A percentile compares a stretch with the other conserved stretches of the same genome.
Evolutionary conservation across 1,284 basidiomycete genomes (phyloP).

Genomic region (Trametes versicolor): DNA sequence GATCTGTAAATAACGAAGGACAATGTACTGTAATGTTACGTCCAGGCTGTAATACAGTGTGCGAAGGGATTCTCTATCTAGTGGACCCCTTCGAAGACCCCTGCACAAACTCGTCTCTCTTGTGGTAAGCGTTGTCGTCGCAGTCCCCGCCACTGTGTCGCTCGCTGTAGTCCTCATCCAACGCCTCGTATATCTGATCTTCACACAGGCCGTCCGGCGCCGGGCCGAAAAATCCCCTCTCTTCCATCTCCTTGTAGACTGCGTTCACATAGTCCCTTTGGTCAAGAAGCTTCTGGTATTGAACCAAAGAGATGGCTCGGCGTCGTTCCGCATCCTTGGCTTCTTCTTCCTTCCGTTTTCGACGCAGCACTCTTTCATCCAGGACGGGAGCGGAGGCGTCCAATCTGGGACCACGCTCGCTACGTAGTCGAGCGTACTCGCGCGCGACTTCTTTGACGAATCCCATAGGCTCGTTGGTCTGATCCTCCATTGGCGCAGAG

Average conservation of each 20-base stretch:
- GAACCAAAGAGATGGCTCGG: neutral
- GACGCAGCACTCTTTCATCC: neutral
- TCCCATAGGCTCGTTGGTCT: constrained; percentile 6
- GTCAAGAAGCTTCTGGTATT: constrained; percentile 10
- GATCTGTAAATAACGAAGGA: no score
- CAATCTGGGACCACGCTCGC: constrained; percentile 1
- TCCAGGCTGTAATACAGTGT: no score
- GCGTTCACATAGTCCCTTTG: constrained; percentile 1
- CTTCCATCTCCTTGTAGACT: constrained; percentile 3
- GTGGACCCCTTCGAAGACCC: no score
- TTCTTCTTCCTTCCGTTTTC: neutral
- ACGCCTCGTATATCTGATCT: neutral
- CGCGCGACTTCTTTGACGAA: constrained; percentile 3
- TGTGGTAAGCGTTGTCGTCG: neutral
- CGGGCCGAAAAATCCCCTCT: constrained; percentile 1
- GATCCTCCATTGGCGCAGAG: neutral
- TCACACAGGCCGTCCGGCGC: neutral
- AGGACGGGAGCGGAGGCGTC: neutral
- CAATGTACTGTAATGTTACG: no score
- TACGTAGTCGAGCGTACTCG: constrained; percentile 9
- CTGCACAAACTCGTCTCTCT: neutral
- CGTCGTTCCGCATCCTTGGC: neutral
- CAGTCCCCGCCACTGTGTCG: neutral
- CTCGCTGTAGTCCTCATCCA: neutral
- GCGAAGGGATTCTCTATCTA: no score